Percentiles rank a stretch among this genome's conserved stretches.
Conservation (phyloP, 78 protist genomes). For the Chrysochromulina parva region DNA sequence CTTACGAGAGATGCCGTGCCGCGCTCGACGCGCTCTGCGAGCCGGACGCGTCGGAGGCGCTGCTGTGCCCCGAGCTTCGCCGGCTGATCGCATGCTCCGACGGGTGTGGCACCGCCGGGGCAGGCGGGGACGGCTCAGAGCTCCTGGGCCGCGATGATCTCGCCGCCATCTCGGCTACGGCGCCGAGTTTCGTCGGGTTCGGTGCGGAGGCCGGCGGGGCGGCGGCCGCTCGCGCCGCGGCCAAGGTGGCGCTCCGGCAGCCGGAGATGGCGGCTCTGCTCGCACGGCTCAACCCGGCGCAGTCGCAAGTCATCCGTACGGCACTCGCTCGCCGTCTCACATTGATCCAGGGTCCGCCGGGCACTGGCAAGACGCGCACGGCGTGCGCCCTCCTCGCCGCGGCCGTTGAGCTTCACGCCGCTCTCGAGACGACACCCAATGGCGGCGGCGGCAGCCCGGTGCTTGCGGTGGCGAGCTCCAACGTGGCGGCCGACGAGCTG, state of each 20-base stretch:
- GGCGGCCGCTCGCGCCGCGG: neutral
- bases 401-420: neutral
- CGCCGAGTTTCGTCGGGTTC: neutral
- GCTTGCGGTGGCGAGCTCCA: constrained; percentile 5
- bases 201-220: neutral
- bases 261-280: neutral
- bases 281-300: neutral
- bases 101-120: too few relatives aligned
- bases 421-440: too few relatives aligned
- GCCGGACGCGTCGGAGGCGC: neutral
- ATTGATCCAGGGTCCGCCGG: neutral
- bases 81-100: too few relatives aligned
- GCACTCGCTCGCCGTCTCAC: neutral
- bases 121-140: too few relatives aligned
- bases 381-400: neutral
- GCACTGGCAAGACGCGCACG: neutral
- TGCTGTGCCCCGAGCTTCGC: neutral
- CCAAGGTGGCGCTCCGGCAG: neutral
- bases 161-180: neutral
- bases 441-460: neutral
- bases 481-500: constrained; percentile 50
- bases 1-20: neutral
- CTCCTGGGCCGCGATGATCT: too few relatives aligned
- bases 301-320: neutral
- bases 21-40: neutral